Evolutionary conservation across 148 eudicot genomes (phyloP).

Genomic region (Amaranthus cruentus): DNA sequence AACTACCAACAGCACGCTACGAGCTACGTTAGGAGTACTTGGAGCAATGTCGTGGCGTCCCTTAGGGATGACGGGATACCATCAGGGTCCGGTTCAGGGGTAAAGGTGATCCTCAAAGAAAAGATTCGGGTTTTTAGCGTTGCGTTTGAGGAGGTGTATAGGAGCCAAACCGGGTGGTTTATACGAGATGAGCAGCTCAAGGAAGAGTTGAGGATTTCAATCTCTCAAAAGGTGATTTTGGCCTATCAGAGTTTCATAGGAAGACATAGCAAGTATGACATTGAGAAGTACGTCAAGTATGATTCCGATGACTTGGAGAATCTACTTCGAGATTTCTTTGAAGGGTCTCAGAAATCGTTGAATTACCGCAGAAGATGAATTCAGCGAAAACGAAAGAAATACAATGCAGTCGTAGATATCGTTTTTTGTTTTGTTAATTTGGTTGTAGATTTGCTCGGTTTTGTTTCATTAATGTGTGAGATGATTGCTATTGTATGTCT

Average conservation of each 20-base stretch:
- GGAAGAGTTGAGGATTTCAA: conserved; percentile 53
- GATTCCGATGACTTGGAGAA: conserved; percentile 54
- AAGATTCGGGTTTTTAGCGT: conserved; percentile 44
- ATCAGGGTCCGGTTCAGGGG: conserved; percentile 29
- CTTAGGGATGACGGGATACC: conserved; percentile 48
- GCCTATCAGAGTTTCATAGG: conserved; percentile 58
- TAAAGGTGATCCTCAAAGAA: conserved; percentile 39
- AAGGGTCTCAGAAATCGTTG: conserved; percentile 54
- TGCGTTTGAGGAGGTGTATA: conserved; percentile 63
- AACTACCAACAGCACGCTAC: conserved; percentile 55
- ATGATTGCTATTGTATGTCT: conserved; percentile 22
- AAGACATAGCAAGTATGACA: conserved; percentile 25
- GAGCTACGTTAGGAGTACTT: conserved; percentile 55
- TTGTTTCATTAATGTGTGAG: conserved; percentile 17
- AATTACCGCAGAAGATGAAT: conserved; percentile 27
- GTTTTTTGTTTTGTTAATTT: neutral
- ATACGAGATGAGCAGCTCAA: conserved; percentile 53
- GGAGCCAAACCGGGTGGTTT: conserved; percentile 56
- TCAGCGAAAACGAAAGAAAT: too few species aligned
- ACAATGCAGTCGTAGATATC: conserved; percentile 7
- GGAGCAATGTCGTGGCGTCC: conserved; percentile 47
- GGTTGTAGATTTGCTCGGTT: conserved; percentile 20
- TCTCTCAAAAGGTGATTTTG: conserved; percentile 47
- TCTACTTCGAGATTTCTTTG: conserved; percentile 53
- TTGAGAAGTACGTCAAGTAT: conserved; percentile 62